Evolutionary conservation across 352 stramenopile species (phyloP), one percentile per base, ranked within the genome.

Genomic region (Lagenidium giganteum): DNA sequence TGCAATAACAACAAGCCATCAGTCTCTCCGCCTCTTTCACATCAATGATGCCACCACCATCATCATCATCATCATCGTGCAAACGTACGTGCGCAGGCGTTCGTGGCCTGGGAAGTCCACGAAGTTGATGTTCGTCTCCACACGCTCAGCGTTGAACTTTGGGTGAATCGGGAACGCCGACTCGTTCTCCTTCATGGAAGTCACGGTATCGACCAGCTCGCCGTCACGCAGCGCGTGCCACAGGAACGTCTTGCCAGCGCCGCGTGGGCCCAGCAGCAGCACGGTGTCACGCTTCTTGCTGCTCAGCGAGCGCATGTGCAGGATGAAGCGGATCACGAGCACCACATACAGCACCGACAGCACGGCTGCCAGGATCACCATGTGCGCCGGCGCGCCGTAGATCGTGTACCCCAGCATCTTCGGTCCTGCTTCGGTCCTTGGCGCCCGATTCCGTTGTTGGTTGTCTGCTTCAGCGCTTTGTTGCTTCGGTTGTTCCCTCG

Each of bases 81-180:
- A 14, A 22, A 61, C 58, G 26, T 78, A 84, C 66, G 70, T 77
- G 39, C 83, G 78, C 5, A 93, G 72, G 27, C 83, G 75, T 27
- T 93, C 73, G 54, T 93, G 73, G 49, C 83, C 83, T 0, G 83
- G 83, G 48, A 84, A 92, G 63, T 94, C 83, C 26, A 90, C 51
- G 51, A 87, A 83, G 65, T 81, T 76, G 57, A 66, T 64, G 18
- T 61, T 65, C n/a, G n/a, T n/a, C n/a, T n/a, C n/a, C n/a, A n/a
- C n/a, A n/a, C n/a, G n/a, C n/a, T n/a, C n/a, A n/a, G n/a, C n/a
- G 51, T 86, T 87, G 70, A 82, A 72, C 42, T 72, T 73, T 18
- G 44, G 34, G 51, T 92, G 74, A 32, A 91, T 59, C 25, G 68
- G 39, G 34, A 93, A 89, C 36, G 61, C 69, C 53, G 61, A 64